phyloP scores from a whole-genome alignment of 2,329 filamentous ascomycete genomes.

The Aspergillus sp. region DNA sequence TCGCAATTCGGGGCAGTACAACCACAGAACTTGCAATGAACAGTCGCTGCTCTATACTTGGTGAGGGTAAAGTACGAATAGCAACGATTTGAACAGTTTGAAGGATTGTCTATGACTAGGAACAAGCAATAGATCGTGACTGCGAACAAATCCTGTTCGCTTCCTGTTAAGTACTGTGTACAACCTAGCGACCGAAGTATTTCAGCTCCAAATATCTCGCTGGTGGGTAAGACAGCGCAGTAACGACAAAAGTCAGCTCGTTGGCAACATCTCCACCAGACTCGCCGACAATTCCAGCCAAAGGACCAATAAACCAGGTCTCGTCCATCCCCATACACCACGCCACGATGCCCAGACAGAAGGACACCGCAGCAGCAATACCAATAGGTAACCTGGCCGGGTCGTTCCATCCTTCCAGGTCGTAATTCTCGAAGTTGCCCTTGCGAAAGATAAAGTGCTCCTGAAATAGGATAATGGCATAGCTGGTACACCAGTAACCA shows the following conservation, averaged over 20 bases:
- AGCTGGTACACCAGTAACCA: constrained; percentile 8
- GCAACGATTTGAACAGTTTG: no score
- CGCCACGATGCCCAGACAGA: background rate
- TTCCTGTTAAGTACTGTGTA: no score
- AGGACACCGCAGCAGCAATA: background rate
- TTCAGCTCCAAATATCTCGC: background rate
- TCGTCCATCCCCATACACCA: constrained; percentile 7
- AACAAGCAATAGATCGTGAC: no score
- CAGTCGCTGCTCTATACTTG: no score
- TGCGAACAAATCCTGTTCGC: no score
- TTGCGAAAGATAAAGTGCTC: constrained; percentile 9
- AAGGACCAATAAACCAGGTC: constrained; percentile 3
- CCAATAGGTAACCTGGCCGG: constrained; percentile 1
- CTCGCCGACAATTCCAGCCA: background rate
- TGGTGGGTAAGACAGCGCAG: background rate
- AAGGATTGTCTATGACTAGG: no score
- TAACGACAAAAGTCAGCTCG: constrained; percentile 1
- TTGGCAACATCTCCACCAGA: constrained; percentile 6
- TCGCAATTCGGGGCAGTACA: no score
- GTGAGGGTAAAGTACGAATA: no score
- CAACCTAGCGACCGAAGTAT: background rate
- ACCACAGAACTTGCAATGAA: no score
- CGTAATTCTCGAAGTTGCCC: constrained; percentile 2
- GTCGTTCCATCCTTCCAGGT: constrained; percentile 8
- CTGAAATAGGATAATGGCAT: background rate